Evolutionary conservation across 306 rosid species (phyloP).

Genomic region (Carpinus viminea): DNA sequence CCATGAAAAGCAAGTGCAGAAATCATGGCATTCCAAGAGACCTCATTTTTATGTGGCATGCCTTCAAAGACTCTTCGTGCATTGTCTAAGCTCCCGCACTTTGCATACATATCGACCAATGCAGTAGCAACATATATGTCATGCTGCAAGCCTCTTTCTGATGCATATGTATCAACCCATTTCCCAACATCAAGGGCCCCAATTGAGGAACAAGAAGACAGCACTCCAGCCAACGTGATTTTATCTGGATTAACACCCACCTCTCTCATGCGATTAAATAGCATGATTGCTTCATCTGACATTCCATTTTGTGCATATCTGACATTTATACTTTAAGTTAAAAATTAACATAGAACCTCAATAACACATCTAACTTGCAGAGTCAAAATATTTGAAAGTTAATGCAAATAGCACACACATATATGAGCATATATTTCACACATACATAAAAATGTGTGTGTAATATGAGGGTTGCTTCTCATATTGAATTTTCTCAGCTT

Average conservation of each 20-base stretch:
- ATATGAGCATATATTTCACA: background rate
- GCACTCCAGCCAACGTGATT: constrained; percentile 66
- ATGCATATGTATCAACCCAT: constrained; percentile 62
- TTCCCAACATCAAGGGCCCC: constrained; percentile 85
- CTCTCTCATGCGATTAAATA: constrained; percentile 67
- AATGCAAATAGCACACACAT: background rate
- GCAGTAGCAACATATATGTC: constrained; percentile 79
- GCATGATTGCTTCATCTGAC: constrained; percentile 75
- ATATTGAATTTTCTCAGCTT: background rate
- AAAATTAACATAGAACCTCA: background rate
- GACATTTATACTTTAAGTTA: constrained; percentile 30
- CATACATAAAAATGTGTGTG: background rate
- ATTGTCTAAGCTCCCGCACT: constrained; percentile 82
- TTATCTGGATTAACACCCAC: constrained; percentile 56
- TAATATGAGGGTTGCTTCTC: background rate
- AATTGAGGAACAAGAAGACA: constrained; percentile 75
- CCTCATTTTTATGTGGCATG: constrained; percentile 83
- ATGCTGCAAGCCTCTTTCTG: constrained; percentile 58
- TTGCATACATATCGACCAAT: constrained; percentile 86
- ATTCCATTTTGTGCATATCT: constrained; percentile 93
- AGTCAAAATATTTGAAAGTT: background rate
- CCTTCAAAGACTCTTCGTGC: constrained; percentile 67
- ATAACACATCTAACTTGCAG: background rate
- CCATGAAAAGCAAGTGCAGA: constrained; percentile 97
- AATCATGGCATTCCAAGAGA: constrained; percentile 94